phyloP scores from a whole-genome alignment of 495 filamentous ascomycete genomes.

The Thermothielavioides terrestris region DNA sequence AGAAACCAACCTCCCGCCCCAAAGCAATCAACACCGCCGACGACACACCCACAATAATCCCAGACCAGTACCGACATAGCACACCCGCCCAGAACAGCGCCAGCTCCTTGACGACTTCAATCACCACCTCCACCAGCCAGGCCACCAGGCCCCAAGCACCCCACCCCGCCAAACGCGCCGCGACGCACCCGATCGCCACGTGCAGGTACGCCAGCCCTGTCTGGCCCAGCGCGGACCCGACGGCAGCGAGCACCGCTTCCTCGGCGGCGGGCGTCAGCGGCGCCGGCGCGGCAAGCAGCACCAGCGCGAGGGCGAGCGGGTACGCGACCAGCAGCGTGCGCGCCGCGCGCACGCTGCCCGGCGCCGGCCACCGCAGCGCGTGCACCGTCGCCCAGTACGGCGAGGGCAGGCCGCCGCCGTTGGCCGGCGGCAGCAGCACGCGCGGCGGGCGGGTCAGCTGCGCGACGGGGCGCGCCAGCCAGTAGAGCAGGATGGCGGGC shows the following conservation, averaged over 20 bases:
- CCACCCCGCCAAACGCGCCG: background rate
- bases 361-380: background rate
- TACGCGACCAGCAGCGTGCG: background rate
- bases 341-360: background rate
- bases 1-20: background rate
- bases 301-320: background rate
- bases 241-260: too few relatives aligned
- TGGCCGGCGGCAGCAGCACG: background rate
- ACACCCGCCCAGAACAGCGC: background rate
- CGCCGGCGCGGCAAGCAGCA: background rate
- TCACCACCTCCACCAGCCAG: background rate
- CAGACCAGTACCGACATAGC: background rate
- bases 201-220: too few relatives aligned
- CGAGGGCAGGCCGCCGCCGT: background rate
- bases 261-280: too few relatives aligned
- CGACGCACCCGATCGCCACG: background rate
- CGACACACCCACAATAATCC: background rate
- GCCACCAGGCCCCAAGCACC: background rate
- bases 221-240: too few relatives aligned
- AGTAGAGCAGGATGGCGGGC: background rate
- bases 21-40: background rate
- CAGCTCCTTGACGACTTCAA: background rate
- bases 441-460: background rate
- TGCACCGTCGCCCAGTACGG: slow-evolving; percentile 1
- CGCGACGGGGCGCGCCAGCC: background rate